These are phyloP conservation scores for Rosa multiflora DNA, from an alignment of 306 rosid genomes.

Conservation along the genomic window DNA sequence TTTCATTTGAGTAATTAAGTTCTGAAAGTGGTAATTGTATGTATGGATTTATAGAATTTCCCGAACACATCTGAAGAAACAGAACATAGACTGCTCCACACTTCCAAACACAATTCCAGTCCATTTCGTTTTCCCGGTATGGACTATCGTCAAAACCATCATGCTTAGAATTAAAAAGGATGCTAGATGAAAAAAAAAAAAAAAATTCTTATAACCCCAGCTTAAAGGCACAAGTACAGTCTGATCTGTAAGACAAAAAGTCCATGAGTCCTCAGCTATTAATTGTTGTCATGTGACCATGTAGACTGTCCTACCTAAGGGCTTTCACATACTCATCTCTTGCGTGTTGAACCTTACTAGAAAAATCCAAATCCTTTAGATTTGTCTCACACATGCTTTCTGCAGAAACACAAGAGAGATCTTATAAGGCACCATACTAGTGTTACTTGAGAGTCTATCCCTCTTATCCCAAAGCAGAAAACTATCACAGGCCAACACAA, in stretches of 20 bases:
- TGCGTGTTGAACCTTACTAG: not conserved
- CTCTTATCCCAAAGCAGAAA: not conserved
- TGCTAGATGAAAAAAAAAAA: not conserved
- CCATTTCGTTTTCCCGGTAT: not conserved
- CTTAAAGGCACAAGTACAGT: not conserved
- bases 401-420: not conserved
- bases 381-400: not conserved
- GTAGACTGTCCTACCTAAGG: not conserved
- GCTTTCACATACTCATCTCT: conserved; percentile 1
- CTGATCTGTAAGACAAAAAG: not conserved
- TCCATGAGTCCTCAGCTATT: not conserved
- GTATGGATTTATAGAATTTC: not conserved
- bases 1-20: not conserved
- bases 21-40: not conserved
- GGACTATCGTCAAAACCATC: not conserved
- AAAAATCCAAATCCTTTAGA: conserved; percentile 4
- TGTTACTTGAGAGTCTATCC: not conserved
- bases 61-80: not conserved
- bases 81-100: not conserved
- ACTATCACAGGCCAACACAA: not conserved
- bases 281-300: not conserved
- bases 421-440: not conserved
- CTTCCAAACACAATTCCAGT: not conserved
- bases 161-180: not conserved
- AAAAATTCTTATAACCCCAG: not conserved